Evolutionary conservation across 192 early-diverging fungal genomes (phyloP), one percentile per base, ranked within the genome.

Genomic region (Gaertneriomyces sp.): DNA sequence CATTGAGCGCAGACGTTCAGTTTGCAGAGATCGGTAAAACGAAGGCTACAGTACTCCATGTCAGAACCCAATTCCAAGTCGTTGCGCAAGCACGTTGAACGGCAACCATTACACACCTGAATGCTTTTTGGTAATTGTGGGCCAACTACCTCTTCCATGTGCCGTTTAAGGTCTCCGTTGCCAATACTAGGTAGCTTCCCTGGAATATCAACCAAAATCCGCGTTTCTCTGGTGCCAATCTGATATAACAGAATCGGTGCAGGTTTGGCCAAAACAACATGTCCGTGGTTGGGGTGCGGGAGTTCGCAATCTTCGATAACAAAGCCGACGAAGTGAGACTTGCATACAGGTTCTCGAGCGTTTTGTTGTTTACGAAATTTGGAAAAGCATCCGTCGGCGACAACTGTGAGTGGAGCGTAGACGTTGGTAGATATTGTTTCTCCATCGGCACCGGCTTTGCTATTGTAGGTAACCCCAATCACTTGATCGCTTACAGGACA

Each of bases 341-440:
- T 84, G 25, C 73, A 81, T 2, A 55, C 56, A 19, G 86, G 80
- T 12, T 79, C 69, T 58, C 76, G 84, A 0, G 67, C 53, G 45
- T 84, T 83, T 53, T 83, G 76, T 38, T 90, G 79, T 60, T 89
- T 92, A 44, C 95, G 82, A 73, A 96, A 98, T 74, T 92, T 94
- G 64, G 94, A 96, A 58, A 92, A 91, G 67, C 90, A 90, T n/a
- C 95, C 95, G 71, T 98, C 95, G 19, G 88, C 90, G 19, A 98
- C 88, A 63, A 96, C 78, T 2, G 89, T 91, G 12, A 96, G 76
- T 11, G 89, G 86, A n/a, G 91, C 89, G 73, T 79, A 85, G 42
- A 75, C 81, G n/a, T 70, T 63, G 19, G 11, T 44, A 39, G 61
- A 58, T 11, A 20, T 7, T 11, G 25, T 51, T 25, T 7, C 0